Evolutionary conservation across 169 alveolate species (phyloP).

Genomic region (Hammondia hammondi): DNA sequence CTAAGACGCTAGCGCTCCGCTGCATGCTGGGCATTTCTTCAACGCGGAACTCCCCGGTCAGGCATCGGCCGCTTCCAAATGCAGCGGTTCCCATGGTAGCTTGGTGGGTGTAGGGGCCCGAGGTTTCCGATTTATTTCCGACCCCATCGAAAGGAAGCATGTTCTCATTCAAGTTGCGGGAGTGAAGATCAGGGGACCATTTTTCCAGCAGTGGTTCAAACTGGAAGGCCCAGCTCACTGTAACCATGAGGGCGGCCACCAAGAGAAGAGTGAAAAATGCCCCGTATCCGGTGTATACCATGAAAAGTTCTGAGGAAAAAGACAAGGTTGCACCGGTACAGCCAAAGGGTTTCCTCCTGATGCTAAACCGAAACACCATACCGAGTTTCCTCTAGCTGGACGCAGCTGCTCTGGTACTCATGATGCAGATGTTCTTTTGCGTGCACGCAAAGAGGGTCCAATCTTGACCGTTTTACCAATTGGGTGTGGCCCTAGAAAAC

Average conservation of each 20-base stretch:
- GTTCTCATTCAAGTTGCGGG: conserved; percentile 85
- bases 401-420: too few species aligned
- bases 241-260: conserved; percentile 82
- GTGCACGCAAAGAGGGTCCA: too few species aligned
- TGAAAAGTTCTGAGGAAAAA: conserved; percentile 76
- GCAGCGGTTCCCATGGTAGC: not conserved
- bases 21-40: not conserved
- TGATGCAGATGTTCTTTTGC: too few species aligned
- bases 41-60: not conserved
- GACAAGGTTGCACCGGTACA: too few species aligned
- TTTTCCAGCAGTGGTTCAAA: conserved; percentile 87
- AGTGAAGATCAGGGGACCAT: conserved; percentile 87
- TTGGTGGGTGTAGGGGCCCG: not conserved
- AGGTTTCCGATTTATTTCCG: not conserved
- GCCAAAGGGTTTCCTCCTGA: too few species aligned
- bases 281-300: conserved; percentile 89
- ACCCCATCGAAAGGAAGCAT: conserved; percentile 68
- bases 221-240: conserved; percentile 83
- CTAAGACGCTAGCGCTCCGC: not conserved
- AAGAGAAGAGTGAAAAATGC: conserved; percentile 84
- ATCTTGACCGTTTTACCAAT: too few species aligned
- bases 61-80: not conserved
- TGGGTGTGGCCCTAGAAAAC: too few species aligned
- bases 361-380: too few species aligned
- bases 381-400: too few species aligned